A percentile compares a stretch with the other conserved stretches of the same genome.
Conservation (phyloP, 2,329 filamentous ascomycete genomes). For the Sclerotinia spermophila region DNA sequence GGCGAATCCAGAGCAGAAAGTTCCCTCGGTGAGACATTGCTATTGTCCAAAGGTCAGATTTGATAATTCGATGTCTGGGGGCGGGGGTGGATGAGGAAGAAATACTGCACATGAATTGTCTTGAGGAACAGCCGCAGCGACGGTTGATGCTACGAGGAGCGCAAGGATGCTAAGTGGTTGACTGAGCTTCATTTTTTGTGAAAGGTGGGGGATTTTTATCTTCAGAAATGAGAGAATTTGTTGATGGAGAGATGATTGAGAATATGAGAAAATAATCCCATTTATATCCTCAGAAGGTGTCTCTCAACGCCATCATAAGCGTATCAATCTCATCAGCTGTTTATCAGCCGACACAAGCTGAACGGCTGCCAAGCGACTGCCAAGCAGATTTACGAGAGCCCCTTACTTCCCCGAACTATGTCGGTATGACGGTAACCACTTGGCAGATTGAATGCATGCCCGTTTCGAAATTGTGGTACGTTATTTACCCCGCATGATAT, state of each 20-base stretch:
- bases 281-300: constrained; percentile 1
- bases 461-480: background rate
- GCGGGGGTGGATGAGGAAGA: background rate
- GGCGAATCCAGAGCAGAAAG: constrained; percentile 4
- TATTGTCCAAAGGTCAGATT: background rate
- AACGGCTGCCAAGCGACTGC: constrained; percentile 10
- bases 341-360: constrained; percentile 9
- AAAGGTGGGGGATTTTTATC: background rate
- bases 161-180: background rate
- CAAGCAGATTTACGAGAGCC: constrained; percentile 13
- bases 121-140: background rate
- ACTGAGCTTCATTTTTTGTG: constrained; percentile 15
- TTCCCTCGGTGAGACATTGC: background rate
- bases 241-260: background rate
- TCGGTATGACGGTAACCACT: background rate
- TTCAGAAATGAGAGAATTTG: background rate
- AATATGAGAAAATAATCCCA: background rate
- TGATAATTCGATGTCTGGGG: background rate
- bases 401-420: background rate
- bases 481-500: background rate
- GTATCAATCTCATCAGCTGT: constrained; percentile 8
- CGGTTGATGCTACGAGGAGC: background rate
- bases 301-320: background rate
- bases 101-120: background rate
- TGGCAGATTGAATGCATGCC: background rate